Evolutionary conservation across 257 asterid genomes (phyloP), one percentile per base, ranked within the genome.

Genomic region (Nemophila menziesii): DNA sequence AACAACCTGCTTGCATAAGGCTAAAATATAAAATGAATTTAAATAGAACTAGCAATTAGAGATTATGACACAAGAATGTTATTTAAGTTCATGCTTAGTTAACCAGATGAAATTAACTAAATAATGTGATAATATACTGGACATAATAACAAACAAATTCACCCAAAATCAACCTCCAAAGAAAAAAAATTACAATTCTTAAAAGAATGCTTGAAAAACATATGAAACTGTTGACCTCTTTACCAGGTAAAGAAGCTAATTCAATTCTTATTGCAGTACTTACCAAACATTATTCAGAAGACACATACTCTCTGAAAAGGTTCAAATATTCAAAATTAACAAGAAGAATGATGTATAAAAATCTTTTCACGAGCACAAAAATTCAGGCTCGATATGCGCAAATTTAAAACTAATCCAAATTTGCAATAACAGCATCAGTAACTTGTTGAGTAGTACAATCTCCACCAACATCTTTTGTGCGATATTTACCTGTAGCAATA

Each of bases 401-500:
- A 43, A 13, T 11, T 29, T 11, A 7, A 20, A 42, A 34, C 13
- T 42, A 56, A 44, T 61, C 75, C 13, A 84, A 73, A 47, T 80
- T 78, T 15, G 78, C 81, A 53, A 84, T 68, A 60, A 89, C 95
- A 48, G 95, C 95, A 59, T 81, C 99, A 44, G 64, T 79, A 36
- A 89, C 74, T 68, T 89, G 77, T 73, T 84, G 95, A 55, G 94
- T 84, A 58, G 75, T 74, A 68, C 99, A 68, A 41, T 37, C 64
- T 47, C 95, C 96, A 13, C 98, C 95, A 4, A 84, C 92, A 78
- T 89, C 93, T 52, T 84, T 78, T 9, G 95, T 89, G 49, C 75
- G 66, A 69, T 62, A 63, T 69, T 61, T 68, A 49, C 93, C 94
- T 17, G 72, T 82, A 4, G 81, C 59, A 50, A 84, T 80, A 8